phyloP scores from a whole-genome alignment of 768 basidiomycete species.

The Tulasnella sp. region DNA sequence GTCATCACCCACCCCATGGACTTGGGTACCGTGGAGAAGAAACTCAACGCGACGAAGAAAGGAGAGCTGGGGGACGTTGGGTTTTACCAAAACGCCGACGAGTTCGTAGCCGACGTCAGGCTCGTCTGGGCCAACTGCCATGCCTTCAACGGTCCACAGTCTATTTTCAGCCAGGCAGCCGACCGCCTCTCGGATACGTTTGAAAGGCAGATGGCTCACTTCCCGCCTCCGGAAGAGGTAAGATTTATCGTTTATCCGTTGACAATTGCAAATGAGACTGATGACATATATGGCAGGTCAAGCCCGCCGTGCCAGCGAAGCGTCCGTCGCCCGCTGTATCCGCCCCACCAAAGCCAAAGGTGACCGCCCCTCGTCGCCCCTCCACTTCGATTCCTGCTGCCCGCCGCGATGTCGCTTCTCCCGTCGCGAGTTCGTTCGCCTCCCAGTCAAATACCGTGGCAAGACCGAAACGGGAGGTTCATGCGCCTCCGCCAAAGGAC shows the following conservation, averaged over 20 bases:
- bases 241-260: slow-evolving; percentile 26
- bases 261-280: neutral
- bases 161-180: slow-evolving; percentile 68
- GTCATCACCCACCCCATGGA: slow-evolving; percentile 94
- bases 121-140: slow-evolving; percentile 82
- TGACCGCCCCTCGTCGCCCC: slow-evolving; percentile 50
- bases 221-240: slow-evolving; percentile 74
- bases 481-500: slow-evolving; percentile 90
- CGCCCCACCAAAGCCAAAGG: slow-evolving; percentile 33
- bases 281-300: slow-evolving; percentile 8
- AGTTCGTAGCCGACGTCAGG: slow-evolving; percentile 78
- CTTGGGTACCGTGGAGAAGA: slow-evolving; percentile 82
- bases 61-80: slow-evolving; percentile 57
- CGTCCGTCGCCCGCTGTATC: slow-evolving; percentile 23
- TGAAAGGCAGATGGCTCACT: slow-evolving; percentile 77
- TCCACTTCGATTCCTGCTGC: slow-evolving; percentile 79
- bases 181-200: slow-evolving; percentile 75
- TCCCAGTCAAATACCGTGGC: slow-evolving; percentile 22
- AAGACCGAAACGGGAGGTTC: slow-evolving; percentile 97
- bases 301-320: neutral
- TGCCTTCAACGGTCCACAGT: slow-evolving; percentile 90
- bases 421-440: neutral
- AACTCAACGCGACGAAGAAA: slow-evolving; percentile 64
- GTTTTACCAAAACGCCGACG: slow-evolving; percentile 61
- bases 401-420: slow-evolving; percentile 50